phyloP scores from a whole-genome alignment of 163 green algal species.

The Picocystis sp. region DNA sequence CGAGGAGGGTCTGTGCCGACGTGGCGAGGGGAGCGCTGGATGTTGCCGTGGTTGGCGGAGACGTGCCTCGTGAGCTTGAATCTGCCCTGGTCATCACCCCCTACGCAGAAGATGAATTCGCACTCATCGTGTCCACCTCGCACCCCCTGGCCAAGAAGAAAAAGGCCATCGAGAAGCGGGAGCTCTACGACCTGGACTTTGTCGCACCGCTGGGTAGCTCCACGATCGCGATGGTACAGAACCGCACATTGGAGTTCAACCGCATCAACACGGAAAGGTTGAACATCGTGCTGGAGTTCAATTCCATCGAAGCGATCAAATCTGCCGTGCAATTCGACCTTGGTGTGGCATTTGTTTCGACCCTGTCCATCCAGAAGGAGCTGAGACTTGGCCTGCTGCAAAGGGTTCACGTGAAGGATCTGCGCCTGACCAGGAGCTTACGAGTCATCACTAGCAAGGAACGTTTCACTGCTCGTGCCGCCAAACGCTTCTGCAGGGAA shows the following conservation, averaged over 20 bases:
- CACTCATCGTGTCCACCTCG: conserved; percentile 16
- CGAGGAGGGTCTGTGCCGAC: conserved; percentile 11
- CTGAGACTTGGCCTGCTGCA: conserved; percentile 18
- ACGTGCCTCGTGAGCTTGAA: conserved; percentile 19
- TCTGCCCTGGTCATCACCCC: conserved; percentile 3
- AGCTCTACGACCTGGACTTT: conserved; percentile 21
- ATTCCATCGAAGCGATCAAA: conserved; percentile 30
- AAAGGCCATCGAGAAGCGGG: conserved; percentile 14
- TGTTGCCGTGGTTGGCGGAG: conserved; percentile 24
- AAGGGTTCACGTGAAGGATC: conserved; percentile 12
- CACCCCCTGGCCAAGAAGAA: conserved; percentile 15
- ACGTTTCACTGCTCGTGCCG: background rate
- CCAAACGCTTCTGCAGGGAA: too few relatives aligned
- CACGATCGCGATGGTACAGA: conserved; percentile 14
- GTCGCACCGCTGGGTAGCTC: conserved; percentile 17
- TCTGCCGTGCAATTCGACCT: conserved; percentile 22
- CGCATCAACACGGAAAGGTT: conserved; percentile 17
- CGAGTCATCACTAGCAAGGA: conserved; percentile 5
- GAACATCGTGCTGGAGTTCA: conserved; percentile 24
- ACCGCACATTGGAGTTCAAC: conserved; percentile 12
- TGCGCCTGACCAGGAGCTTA: conserved; percentile 8
- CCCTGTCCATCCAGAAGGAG: conserved; percentile 22
- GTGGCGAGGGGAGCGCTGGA: conserved; percentile 22
- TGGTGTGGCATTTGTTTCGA: conserved; percentile 23
- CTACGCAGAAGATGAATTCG: conserved; percentile 24